Percentiles rank a stretch among this genome's conserved stretches.
Evolutionary conservation across 1,284 basidiomycete species (phyloP).

Genomic region (Rhizoctonia solani): DNA sequence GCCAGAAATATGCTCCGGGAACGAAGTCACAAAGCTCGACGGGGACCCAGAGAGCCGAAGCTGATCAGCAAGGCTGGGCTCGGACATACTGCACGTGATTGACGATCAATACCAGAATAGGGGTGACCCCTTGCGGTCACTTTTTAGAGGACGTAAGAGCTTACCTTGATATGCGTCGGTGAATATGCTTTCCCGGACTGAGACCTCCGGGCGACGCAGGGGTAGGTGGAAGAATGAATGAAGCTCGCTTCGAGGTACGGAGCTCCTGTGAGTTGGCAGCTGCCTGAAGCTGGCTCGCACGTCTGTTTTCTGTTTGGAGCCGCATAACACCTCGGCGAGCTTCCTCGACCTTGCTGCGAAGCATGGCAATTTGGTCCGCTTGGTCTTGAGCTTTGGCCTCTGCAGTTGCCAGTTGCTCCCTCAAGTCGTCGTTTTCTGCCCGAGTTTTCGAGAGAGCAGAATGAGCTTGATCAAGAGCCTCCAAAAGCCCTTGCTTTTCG

Average conservation of each 20-base stretch:
- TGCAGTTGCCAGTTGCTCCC: constrained; percentile 14
- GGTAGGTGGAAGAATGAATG: constrained; percentile 52
- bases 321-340: constrained; percentile 88
- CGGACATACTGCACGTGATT: constrained; percentile 37
- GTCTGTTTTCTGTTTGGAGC: constrained; percentile 80
- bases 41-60: neutral
- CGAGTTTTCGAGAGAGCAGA: neutral
- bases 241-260: constrained; percentile 64
- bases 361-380: constrained; percentile 57
- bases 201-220: constrained; percentile 61
- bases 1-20: constrained; percentile 19
- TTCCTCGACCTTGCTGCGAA: constrained; percentile 88
- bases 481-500: constrained; percentile 6
- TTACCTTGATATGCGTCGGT: constrained; percentile 60
- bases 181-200: constrained; percentile 49
- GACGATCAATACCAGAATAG: constrained; percentile 29
- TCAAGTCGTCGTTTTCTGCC: constrained; percentile 22
- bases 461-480: constrained; percentile 17
- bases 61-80: constrained; percentile 23
- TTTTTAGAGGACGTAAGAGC: neutral
- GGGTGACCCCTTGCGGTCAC: constrained; percentile 17
- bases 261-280: constrained; percentile 45
- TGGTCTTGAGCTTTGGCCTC: constrained; percentile 16
- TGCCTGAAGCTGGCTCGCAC: constrained; percentile 57
- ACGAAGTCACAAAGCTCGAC: constrained; percentile 15